Conservation (phyloP, 108 stramenopile genomes). For the Bacterosira constricta region DNA sequence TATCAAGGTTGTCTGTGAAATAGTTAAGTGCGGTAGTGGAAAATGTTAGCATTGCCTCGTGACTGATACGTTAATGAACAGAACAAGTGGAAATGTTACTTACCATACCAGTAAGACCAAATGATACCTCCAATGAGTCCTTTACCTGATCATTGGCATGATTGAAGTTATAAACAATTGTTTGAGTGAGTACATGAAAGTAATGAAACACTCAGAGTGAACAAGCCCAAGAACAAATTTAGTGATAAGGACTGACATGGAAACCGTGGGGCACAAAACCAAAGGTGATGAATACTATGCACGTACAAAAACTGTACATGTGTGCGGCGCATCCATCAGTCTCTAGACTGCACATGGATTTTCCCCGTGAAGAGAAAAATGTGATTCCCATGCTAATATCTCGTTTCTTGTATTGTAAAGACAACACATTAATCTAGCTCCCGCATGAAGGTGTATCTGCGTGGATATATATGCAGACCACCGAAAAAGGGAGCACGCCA, state of each 20-base stretch:
- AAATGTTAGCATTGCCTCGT: too few relatives aligned
- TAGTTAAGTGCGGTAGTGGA: too few relatives aligned
- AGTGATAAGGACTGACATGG: slow-evolving; percentile 28
- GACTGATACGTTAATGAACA: too few relatives aligned
- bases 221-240: neutral
- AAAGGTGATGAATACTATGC: neutral
- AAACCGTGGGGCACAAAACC: slow-evolving; percentile 17
- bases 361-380: neutral
- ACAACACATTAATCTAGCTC: slow-evolving; percentile 25
- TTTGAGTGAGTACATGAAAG: neutral
- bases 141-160: slow-evolving; percentile 11
- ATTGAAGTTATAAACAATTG: too few relatives aligned
- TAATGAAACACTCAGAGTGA: neutral
- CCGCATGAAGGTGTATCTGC: slow-evolving; percentile 33
- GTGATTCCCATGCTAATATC: slow-evolving; percentile 26
- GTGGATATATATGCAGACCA: slow-evolving; percentile 20
- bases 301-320: slow-evolving; percentile 17
- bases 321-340: slow-evolving; percentile 2
- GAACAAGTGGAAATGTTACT: too few relatives aligned
- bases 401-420: slow-evolving; percentile 19
- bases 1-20: too few relatives aligned
- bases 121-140: slow-evolving; percentile 30
- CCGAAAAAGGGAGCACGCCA: slow-evolving; percentile 30
- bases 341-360: neutral
- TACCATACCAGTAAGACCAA: slow-evolving; percentile 33